phyloP scores from a whole-genome alignment of 139 green algal genomes.

The Marvania coccoides region DNA sequence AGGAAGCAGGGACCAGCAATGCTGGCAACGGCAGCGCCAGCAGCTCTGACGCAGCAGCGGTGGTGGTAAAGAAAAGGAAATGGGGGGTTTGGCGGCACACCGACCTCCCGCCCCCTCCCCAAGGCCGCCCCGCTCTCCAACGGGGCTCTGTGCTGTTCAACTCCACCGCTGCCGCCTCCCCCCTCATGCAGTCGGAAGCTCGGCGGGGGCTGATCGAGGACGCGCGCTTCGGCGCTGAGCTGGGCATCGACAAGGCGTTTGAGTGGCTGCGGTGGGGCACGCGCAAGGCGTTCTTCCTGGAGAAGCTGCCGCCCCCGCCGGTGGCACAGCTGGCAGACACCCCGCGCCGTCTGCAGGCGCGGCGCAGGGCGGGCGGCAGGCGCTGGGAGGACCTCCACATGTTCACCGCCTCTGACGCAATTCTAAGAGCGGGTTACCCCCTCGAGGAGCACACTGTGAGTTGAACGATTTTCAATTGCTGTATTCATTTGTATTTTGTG shows the following conservation, averaged over 20 bases:
- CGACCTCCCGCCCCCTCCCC: not conserved
- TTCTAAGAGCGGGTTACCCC: constrained; percentile 54
- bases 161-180: not conserved
- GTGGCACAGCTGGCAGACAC: not conserved
- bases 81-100: not conserved
- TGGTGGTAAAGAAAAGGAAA: not conserved
- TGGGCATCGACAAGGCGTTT: constrained; percentile 44
- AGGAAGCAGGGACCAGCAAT: not conserved
- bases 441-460: constrained; percentile 66
- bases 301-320: not conserved
- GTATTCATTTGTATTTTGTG: too few species aligned
- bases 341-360: too few species aligned
- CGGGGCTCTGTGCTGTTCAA: not conserved
- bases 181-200: not conserved
- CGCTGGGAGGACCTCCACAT: constrained; percentile 23
- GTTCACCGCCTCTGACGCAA: constrained; percentile 34
- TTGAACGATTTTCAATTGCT: too few species aligned
- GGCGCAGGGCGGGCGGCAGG: not conserved
- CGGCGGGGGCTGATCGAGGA: constrained; percentile 55
- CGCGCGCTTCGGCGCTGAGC: constrained; percentile 38
- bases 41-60: not conserved
- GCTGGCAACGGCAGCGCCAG: not conserved
- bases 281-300: constrained; percentile 27
- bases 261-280: constrained; percentile 21
- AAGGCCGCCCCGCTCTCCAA: not conserved